Evolutionary conservation across 495 filamentous ascomycete species (phyloP).

Genomic region (Aspergillus saccharolyticus): DNA sequence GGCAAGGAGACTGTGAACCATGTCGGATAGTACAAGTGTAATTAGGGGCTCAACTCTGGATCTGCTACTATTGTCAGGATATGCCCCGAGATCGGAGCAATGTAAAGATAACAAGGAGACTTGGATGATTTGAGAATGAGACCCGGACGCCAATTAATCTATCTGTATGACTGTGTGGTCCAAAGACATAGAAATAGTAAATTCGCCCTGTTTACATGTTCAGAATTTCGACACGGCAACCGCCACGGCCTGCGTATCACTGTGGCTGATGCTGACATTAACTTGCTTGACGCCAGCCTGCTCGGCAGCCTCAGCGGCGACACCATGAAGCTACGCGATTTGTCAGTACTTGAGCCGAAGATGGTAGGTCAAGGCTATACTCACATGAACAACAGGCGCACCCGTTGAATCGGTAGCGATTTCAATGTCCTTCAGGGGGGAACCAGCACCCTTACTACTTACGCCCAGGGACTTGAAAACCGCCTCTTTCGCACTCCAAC

Average conservation of each 20-base stretch:
- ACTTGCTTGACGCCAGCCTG: slow-evolving; percentile 80
- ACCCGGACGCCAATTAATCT: slow-evolving; percentile 2
- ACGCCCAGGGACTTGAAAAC: slow-evolving; percentile 97
- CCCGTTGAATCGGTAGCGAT: slow-evolving; percentile 75
- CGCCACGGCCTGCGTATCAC: slow-evolving; percentile 84
- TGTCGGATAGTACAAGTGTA: no score
- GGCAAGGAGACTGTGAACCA: no score
- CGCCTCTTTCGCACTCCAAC: slow-evolving; percentile 96
- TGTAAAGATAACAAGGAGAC: background rate
- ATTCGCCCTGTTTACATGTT: slow-evolving; percentile 11
- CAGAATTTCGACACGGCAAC: slow-evolving; percentile 80
- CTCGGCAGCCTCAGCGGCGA: slow-evolving; percentile 72
- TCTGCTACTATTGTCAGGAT: no score
- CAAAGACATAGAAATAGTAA: slow-evolving; percentile 10
- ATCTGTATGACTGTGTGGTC: background rate
- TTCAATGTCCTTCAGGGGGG: slow-evolving; percentile 91
- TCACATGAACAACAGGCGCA: slow-evolving; percentile 78
- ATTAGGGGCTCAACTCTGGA: no score
- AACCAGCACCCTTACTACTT: slow-evolving; percentile 79
- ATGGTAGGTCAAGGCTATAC: slow-evolving; percentile 23
- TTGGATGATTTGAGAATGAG: background rate
- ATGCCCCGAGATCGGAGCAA: no score
- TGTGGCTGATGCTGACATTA: slow-evolving; percentile 91
- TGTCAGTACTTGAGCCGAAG: slow-evolving; percentile 27
- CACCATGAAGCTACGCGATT: slow-evolving; percentile 65